Conservation (phyloP, 2,329 filamentous ascomycete genomes). For the Aspergillus brasiliensis region DNA sequence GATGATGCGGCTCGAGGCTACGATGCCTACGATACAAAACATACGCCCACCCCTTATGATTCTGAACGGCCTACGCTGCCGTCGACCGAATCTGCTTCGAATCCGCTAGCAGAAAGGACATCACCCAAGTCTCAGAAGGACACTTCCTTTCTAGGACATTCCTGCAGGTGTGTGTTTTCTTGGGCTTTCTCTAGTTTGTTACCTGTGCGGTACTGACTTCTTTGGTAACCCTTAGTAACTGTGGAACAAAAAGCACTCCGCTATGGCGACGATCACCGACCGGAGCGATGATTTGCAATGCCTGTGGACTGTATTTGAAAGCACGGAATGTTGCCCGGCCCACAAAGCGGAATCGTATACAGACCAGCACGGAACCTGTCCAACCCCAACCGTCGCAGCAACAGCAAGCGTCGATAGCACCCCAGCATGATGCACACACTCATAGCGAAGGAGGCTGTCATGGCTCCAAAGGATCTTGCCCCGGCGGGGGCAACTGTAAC, state of each 20-base stretch:
- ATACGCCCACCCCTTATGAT: slow-evolving; percentile 16
- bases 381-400: slow-evolving; percentile 6
- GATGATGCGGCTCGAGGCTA: slow-evolving; percentile 19
- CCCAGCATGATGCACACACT: slow-evolving; percentile 34
- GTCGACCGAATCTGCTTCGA: slow-evolving; percentile 18
- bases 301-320: slow-evolving; percentile 92
- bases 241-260: slow-evolving; percentile 88
- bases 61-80: slow-evolving; percentile 18
- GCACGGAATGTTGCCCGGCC: slow-evolving; percentile 89
- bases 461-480: slow-evolving; percentile 77
- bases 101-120: slow-evolving; percentile 28
- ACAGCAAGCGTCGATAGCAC: slow-evolving; percentile 4
- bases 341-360: slow-evolving; percentile 76
- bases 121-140: slow-evolving; percentile 43
- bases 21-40: slow-evolving; percentile 21
- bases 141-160: slow-evolving; percentile 43
- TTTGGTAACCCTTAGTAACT: slow-evolving; percentile 67
- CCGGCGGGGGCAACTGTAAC: slow-evolving; percentile 91
- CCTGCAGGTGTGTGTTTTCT: slow-evolving; percentile 42
- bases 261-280: slow-evolving; percentile 92
- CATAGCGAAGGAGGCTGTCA: slow-evolving; percentile 34
- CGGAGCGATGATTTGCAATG: slow-evolving; percentile 95
- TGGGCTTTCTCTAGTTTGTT: slow-evolving; percentile 1
- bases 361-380: slow-evolving; percentile 43
- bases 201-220: slow-evolving; percentile 5